Base-by-base conservation (phyloP, 306 rosid species). In the Prunus mira region DNA sequence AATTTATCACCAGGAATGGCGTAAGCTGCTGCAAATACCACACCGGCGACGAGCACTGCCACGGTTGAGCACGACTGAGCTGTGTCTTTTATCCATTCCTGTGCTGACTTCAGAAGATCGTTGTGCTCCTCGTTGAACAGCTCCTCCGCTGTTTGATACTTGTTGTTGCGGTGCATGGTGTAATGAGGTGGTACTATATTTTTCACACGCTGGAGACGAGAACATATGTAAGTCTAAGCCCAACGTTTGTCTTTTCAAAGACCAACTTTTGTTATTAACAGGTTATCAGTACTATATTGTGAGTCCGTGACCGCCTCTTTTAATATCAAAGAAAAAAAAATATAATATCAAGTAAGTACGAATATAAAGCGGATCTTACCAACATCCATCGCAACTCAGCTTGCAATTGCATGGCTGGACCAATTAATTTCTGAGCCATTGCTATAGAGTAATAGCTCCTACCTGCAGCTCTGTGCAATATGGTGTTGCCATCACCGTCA, bases 1-100 rank as follows among this genome's bases (percentile, higher is more conserved):
- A 30, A 30, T n/a, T 15, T 41, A 12, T 55, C 43, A 4, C 85
- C 80, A 0, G 89, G 87, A 3, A 86, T 62, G 0, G 82, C 54
- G 57, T 83, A 86, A 8, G 84, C 79, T 0, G 86, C 86, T 1
- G 79, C 81, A 20, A 86, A 82, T 38, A 70, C 86, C 0, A 86
- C 84, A 0, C 85, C 69, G 47, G 85, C 82, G 1, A 86, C 81
- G 0, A 86, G 77, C 3, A 66, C 84, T 0, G 76, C 73, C 0
- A 81, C 80, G 0, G 73, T 5, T 0, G 89, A 83, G 80, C 87
- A 83, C 18, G 89, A 76, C 45, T 72, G 18, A 3, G 85, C 67
- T 2, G 85, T 81, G 2, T 22, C 55, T 64, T 72, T 72, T 14
- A 81, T 54, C 85, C 85, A 81, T 0, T 58, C 4, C 45, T 68